A percentile compares a stretch with the other conserved stretches of the same genome.
These are phyloP conservation scores for Anethum foeniculum DNA, from an alignment of 140 eudicot species.

Conservation along the genomic window DNA sequence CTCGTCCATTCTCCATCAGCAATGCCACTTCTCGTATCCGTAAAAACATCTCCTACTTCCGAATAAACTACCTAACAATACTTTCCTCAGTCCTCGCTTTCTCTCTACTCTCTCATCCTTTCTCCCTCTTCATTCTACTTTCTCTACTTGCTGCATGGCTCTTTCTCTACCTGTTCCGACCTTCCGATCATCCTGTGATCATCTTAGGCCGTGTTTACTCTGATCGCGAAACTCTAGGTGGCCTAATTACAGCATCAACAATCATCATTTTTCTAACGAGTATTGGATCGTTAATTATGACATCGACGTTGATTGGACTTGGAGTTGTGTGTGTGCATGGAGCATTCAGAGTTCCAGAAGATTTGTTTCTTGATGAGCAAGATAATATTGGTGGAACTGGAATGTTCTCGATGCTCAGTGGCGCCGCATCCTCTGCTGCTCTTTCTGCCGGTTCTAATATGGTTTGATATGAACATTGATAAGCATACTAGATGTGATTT, in stretches of 20 bases:
- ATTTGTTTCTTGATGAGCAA: constrained; percentile 55
- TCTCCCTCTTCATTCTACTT: constrained; percentile 43
- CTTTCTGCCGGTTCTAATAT: neutral
- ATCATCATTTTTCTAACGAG: constrained; percentile 51
- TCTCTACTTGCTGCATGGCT: constrained; percentile 61
- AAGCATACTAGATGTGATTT: neutral
- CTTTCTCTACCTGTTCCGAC: constrained; percentile 52
- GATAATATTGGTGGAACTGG: constrained; percentile 34
- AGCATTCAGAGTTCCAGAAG: constrained; percentile 70
- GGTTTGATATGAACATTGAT: constrained; percentile 19
- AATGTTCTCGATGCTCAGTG: constrained; percentile 37
- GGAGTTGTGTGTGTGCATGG: constrained; percentile 57
- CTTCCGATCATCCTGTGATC: constrained; percentile 56
- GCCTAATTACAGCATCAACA: constrained; percentile 28
- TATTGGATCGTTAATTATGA: constrained; percentile 58
- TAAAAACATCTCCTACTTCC: constrained; percentile 56
- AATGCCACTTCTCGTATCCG: constrained; percentile 62
- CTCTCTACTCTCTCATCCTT: constrained; percentile 55
- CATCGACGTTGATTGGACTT: constrained; percentile 46
- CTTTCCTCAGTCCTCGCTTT: constrained; percentile 46
- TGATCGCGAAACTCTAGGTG: constrained; percentile 43
- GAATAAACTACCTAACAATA: constrained; percentile 50
- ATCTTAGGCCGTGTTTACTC: constrained; percentile 47
- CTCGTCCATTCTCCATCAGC: constrained; percentile 53
- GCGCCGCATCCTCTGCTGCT: constrained; percentile 42